Base-by-base conservation (phyloP, 2,329 filamentous ascomycete genomes). In the Thyridium curvatum region DNA sequence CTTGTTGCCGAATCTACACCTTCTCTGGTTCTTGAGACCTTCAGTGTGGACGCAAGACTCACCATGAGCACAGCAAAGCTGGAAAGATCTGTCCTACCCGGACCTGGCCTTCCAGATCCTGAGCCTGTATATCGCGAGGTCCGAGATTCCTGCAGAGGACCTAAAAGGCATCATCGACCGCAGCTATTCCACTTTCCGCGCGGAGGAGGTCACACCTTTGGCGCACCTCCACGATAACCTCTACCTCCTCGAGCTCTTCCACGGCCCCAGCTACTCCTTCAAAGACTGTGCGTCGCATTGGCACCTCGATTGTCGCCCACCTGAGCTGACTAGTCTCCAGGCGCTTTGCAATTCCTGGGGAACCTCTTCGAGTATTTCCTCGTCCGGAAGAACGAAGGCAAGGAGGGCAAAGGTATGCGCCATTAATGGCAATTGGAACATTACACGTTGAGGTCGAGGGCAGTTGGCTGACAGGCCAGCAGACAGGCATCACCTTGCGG, bases 281-380 rank as follows among this genome's bases (percentile, higher is more conserved):
- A 95, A 97, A 66, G 91, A 97, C 62, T 86, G 90, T 41, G 18
- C 18, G 38, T 40, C 15, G 4, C 5, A n/a, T n/a, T n/a, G n/a
- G n/a, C n/a, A n/a, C n/a, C n/a, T n/a, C n/a, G n/a, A n/a, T n/a
- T n/a, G n/a, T n/a, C n/a, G n/a, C n/a, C n/a, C n/a, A n/a, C n/a
- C n/a, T n/a, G n/a, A n/a, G n/a, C n/a, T n/a, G n/a, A n/a, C n/a
- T n/a, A n/a, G n/a, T n/a, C n/a, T n/a, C n/a, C 17, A 48, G 56
- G 52, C 37, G 90, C 90, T 13, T 70, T 97, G 45, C 91, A 97
- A 53, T 93, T 96, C 56, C 68, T 98, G 3, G 93, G 93, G n/a
- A 97, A 98, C 55, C 71, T 98, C 3, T 97, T 94, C 49, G 86
- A 94, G 62, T 93, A 91, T 61, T 91, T 93, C 60, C 70, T 93